Evolutionary conservation across 768 basidiomycete species (phyloP).

Genomic region (Calvatia gigantea): DNA sequence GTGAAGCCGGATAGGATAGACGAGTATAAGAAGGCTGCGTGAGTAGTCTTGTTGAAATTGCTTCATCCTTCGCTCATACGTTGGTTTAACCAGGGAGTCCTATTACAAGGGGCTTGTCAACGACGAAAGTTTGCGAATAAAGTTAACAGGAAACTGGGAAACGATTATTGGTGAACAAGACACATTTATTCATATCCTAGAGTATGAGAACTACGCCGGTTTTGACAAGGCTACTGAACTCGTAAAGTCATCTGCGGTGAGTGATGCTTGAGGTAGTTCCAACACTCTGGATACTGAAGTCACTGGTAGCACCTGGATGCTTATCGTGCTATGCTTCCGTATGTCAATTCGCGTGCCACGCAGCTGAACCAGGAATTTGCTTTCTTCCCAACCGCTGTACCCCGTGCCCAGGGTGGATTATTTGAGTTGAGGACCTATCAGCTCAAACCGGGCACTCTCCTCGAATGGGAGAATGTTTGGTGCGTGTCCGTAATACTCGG

Average conservation of each 20-base stretch:
- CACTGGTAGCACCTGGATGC: slow-evolving; percentile 55
- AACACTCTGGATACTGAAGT: not conserved
- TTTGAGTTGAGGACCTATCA: slow-evolving; percentile 92
- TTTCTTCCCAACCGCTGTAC: slow-evolving; percentile 89
- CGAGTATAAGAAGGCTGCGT: slow-evolving; percentile 90
- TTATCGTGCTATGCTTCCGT: slow-evolving; percentile 75
- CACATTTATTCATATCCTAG: slow-evolving; percentile 75
- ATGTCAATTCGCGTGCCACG: slow-evolving; percentile 63
- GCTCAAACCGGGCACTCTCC: slow-evolving; percentile 80
- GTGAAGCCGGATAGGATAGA: slow-evolving; percentile 80
- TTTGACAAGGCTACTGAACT: slow-evolving; percentile 74
- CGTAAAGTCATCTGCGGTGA: slow-evolving; percentile 64
- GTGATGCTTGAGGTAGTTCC: slow-evolving; percentile 16
- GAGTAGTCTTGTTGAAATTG: slow-evolving; percentile 24
- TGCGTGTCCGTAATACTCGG: slow-evolving; percentile 29
- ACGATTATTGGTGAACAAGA: slow-evolving; percentile 88
- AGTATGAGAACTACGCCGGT: slow-evolving; percentile 92
- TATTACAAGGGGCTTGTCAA: slow-evolving; percentile 83
- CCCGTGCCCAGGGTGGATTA: slow-evolving; percentile 81
- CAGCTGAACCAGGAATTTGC: slow-evolving; percentile 94
- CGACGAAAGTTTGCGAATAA: slow-evolving; percentile 71
- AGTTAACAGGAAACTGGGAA: slow-evolving; percentile 94
- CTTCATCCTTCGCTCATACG: not conserved
- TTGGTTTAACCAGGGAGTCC: slow-evolving; percentile 50
- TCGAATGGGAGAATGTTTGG: slow-evolving; percentile 97